Conservation (phyloP, 768 basidiomycete species). For the Psilocybe cyanescens region DNA sequence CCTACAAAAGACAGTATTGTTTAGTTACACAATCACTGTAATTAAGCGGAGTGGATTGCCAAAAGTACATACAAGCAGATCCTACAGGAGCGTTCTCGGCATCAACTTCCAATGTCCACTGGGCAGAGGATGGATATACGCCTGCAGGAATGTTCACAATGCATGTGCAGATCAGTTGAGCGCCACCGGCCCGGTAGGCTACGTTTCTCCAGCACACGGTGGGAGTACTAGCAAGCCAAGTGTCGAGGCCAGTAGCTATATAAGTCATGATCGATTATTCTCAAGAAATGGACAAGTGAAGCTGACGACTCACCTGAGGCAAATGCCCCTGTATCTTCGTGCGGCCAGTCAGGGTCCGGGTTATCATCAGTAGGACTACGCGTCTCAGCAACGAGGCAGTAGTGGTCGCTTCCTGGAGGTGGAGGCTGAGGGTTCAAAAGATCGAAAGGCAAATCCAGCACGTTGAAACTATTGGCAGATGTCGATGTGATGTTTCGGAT, state of each 20-base stretch:
- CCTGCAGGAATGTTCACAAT: neutral
- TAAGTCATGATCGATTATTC: too few species aligned
- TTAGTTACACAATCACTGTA: neutral
- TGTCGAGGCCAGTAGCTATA: neutral
- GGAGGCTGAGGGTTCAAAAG: neutral
- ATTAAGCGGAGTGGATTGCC: neutral
- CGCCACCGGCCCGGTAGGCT: neutral
- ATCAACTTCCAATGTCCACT: conserved; percentile 1
- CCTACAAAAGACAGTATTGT: neutral
- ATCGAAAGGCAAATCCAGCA: neutral
- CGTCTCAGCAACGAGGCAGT: neutral
- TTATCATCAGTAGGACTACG: neutral
- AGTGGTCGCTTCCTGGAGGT: conserved; percentile 1
- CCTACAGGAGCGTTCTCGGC: neutral
- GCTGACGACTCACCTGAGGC: neutral
- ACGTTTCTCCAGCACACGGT: neutral
- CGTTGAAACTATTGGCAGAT: neutral
- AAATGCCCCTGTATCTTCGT: conserved; percentile 1
- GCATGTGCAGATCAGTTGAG: neutral
- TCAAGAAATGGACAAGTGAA: too few species aligned
- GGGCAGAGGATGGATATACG: neutral
- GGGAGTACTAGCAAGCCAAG: neutral
- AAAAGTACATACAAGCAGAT: neutral
- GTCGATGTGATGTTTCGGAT: neutral
- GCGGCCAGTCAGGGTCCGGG: neutral